Evolutionary conservation across 495 filamentous ascomycete genomes (phyloP).

Genomic region (Lasiosphaeria miniovina): DNA sequence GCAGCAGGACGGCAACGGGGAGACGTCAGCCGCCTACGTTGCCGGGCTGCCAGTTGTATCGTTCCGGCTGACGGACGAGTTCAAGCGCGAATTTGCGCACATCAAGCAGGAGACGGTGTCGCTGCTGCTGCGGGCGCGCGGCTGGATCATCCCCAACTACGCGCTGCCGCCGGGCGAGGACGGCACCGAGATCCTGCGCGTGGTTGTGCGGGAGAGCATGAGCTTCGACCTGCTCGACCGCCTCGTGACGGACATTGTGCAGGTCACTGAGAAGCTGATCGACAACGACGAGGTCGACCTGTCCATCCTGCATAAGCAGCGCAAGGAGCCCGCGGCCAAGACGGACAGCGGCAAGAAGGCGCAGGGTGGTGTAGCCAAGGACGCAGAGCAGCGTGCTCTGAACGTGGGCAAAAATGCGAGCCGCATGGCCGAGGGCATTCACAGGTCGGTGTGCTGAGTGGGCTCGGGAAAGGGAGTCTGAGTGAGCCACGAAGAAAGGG

Average conservation of each 20-base stretch:
- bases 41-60: constrained; percentile 70
- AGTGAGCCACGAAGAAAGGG: not conserved
- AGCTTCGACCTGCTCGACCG: constrained; percentile 64
- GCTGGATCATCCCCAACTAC: constrained; percentile 78
- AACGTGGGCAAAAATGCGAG: constrained; percentile 14
- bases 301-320: constrained; percentile 38
- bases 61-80: constrained; percentile 62
- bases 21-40: constrained; percentile 60
- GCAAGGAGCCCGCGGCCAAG: constrained; percentile 21
- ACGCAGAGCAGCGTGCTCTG: not conserved
- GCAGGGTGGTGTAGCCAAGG: constrained; percentile 24
- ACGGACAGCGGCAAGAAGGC: constrained; percentile 24
- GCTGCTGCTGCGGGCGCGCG: constrained; percentile 61
- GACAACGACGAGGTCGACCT: constrained; percentile 48
- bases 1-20: constrained; percentile 24
- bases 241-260: constrained; percentile 53
- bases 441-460: constrained; percentile 54
- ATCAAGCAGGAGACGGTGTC: constrained; percentile 65
- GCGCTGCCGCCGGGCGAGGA: constrained; percentile 63
- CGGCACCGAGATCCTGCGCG: constrained; percentile 63
- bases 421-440: constrained; percentile 58
- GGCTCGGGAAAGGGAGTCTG: not conserved
- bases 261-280: constrained; percentile 57
- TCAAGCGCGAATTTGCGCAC: constrained; percentile 60
- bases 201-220: constrained; percentile 69